phyloP scores from a whole-genome alignment of 768 basidiomycete genomes.

The Mycena metata region DNA sequence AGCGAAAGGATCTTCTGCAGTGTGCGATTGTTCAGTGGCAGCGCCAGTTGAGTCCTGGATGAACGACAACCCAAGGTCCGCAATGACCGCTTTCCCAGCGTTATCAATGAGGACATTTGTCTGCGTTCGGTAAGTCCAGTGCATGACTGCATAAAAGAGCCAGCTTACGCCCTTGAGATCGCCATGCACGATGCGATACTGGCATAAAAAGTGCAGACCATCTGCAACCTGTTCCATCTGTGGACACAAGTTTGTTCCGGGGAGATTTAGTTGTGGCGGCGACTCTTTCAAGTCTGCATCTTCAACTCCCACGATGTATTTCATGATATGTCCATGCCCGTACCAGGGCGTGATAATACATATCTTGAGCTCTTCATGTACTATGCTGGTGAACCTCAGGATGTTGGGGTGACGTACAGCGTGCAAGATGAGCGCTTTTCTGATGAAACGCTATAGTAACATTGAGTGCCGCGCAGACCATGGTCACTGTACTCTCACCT shows the following conservation, averaged over 20 bases:
- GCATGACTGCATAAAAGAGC: not conserved
- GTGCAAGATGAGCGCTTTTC: conserved; percentile 40
- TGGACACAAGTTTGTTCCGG: not conserved
- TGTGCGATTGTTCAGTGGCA: not conserved
- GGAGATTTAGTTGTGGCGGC: not conserved
- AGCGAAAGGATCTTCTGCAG: not conserved
- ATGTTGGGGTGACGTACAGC: conserved; percentile 39
- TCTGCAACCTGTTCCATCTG: conserved; percentile 47
- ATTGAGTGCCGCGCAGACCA: not conserved
- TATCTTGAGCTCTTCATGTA: conserved; percentile 32
- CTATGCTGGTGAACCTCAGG: conserved; percentile 40
- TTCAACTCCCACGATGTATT: conserved; percentile 19
- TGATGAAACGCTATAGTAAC: conserved; percentile 34
- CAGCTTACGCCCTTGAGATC: conserved; percentile 53
- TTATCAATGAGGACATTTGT: conserved; percentile 17
- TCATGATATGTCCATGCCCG: conserved; percentile 43
- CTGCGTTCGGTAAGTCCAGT: not conserved
- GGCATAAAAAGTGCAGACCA: conserved; percentile 45
- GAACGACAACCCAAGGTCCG: conserved; percentile 22
- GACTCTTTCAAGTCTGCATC: conserved; percentile 1
- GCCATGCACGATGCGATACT: conserved; percentile 52
- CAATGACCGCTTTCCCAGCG: conserved; percentile 15
- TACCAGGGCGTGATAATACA: conserved; percentile 49
- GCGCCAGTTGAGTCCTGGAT: not conserved
- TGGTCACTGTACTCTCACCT: not conserved